phyloP scores from a whole-genome alignment of 371 early-diverging fungal species.

The Mucor piriformis region DNA sequence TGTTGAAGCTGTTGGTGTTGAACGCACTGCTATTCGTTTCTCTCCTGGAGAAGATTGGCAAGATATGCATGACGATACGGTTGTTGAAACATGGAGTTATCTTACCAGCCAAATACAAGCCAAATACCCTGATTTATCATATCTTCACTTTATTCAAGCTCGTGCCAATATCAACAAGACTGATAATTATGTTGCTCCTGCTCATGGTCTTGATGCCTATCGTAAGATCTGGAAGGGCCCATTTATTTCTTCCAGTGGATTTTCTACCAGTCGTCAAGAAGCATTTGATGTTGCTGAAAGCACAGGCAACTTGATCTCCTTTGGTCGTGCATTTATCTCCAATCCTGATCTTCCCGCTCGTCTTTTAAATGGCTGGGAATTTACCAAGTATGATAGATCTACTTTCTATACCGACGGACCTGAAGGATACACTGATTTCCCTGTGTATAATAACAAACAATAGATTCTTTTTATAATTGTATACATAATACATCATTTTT shows the following conservation, averaged over 20 bases:
- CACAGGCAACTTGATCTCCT: slow-evolving; percentile 12
- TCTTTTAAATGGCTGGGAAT: slow-evolving; percentile 15
- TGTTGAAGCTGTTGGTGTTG: slow-evolving; percentile 33
- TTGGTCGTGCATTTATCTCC: slow-evolving; percentile 24
- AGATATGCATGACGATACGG: slow-evolving; percentile 33
- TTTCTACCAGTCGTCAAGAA: slow-evolving; percentile 15
- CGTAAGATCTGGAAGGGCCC: slow-evolving; percentile 36
- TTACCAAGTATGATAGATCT: slow-evolving; percentile 13
- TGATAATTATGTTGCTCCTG: slow-evolving; percentile 7
- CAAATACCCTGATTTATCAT: slow-evolving; percentile 26
- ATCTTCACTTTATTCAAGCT: slow-evolving; percentile 38
- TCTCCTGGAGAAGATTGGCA: slow-evolving; percentile 23
- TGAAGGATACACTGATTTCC: slow-evolving; percentile 20
- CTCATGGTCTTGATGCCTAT: slow-evolving; percentile 28
- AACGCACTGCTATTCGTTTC: slow-evolving; percentile 27
- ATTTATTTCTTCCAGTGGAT: slow-evolving; percentile 34
- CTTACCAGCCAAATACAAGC: slow-evolving; percentile 21
- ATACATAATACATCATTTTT: too few species aligned
- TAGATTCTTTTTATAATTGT: not conserved
- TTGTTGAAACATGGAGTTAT: slow-evolving; percentile 33
- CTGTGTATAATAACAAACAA: not conserved
- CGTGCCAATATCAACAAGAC: slow-evolving; percentile 17
- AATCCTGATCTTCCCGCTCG: slow-evolving; percentile 28
- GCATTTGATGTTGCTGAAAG: slow-evolving; percentile 15
- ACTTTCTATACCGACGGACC: slow-evolving; percentile 17